Evolutionary conservation across 1,284 basidiomycete genomes (phyloP).

Genomic region (Malassezia globosa): DNA sequence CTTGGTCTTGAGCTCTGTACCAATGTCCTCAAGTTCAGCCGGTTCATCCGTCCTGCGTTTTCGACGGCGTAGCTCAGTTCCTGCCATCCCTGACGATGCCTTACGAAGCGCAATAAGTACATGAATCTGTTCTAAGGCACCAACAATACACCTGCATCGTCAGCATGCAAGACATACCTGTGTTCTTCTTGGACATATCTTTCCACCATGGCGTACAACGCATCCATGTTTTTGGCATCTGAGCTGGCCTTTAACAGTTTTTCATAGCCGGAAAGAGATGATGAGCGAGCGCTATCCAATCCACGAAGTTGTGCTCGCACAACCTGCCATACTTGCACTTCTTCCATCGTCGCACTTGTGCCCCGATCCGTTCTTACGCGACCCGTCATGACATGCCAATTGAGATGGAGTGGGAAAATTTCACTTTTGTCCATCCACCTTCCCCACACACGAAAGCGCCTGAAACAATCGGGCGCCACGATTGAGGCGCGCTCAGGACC

Average conservation of each 20-base stretch:
- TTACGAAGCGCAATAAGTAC: slow-evolving; percentile 30
- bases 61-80: slow-evolving; percentile 4
- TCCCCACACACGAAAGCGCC: too few relatives aligned
- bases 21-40: slow-evolving; percentile 2
- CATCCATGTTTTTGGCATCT: slow-evolving; percentile 25
- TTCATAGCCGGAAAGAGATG: slow-evolving; percentile 26
- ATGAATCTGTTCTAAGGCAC: slow-evolving; percentile 32
- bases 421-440: neutral
- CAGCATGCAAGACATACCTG: neutral
- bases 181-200: slow-evolving; percentile 28
- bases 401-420: neutral
- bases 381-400: slow-evolving; percentile 1
- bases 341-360: slow-evolving; percentile 13
- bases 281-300: slow-evolving; percentile 31
- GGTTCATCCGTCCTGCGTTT: slow-evolving; percentile 18
- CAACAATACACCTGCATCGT: slow-evolving; percentile 23
- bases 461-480: too few relatives aligned
- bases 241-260: slow-evolving; percentile 17
- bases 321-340: slow-evolving; percentile 40
- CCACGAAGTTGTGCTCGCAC: slow-evolving; percentile 31
- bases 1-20: slow-evolving; percentile 15
- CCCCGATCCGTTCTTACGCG: slow-evolving; percentile 1
- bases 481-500: too few relatives aligned
- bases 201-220: slow-evolving; percentile 20
- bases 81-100: slow-evolving; percentile 13